Percentiles rank a stretch among this genome's conserved stretches.
Evolutionary conservation across 345 rosid genomes (phyloP).

Genomic region (Eucalyptus cloeziana): DNA sequence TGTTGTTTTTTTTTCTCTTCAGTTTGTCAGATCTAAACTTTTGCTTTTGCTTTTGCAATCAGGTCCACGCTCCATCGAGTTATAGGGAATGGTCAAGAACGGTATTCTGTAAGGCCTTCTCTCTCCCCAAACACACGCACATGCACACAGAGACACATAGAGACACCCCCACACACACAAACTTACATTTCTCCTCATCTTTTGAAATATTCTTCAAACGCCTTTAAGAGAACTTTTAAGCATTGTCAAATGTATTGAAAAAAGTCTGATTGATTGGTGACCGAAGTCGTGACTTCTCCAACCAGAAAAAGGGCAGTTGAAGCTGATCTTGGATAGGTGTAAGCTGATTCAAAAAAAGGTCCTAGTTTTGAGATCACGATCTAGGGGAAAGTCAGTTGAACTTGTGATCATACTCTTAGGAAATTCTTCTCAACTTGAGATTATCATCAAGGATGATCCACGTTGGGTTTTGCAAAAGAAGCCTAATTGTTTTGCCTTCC

Average conservation of each 20-base stretch:
- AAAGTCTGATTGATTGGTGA: no score
- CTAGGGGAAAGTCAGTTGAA: background rate
- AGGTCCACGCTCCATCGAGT: conserved; percentile 89
- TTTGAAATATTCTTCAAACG: background rate
- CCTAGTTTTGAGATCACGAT: no score
- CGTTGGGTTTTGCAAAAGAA: no score
- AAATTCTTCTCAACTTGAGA: background rate
- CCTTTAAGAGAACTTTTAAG: background rate
- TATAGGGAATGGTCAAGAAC: conserved; percentile 56
- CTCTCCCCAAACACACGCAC: accelerated
- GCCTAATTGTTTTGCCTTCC: background rate
- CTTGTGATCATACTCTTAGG: no score
- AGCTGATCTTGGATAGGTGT: no score
- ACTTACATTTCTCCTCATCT: background rate
- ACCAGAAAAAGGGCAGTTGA: no score
- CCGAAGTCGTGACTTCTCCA: no score
- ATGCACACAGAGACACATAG: no score
- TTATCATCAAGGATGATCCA: background rate
- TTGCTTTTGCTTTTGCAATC: background rate
- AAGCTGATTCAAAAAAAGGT: no score
- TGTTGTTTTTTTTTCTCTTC: no score
- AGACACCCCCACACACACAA: no score
- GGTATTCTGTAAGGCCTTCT: conserved; percentile 52
- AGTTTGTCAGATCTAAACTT: background rate
- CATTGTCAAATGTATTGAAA: no score